Evolutionary conservation across 2,329 filamentous ascomycete species (phyloP).

Genomic region (Colletotrichum coccodes): DNA sequence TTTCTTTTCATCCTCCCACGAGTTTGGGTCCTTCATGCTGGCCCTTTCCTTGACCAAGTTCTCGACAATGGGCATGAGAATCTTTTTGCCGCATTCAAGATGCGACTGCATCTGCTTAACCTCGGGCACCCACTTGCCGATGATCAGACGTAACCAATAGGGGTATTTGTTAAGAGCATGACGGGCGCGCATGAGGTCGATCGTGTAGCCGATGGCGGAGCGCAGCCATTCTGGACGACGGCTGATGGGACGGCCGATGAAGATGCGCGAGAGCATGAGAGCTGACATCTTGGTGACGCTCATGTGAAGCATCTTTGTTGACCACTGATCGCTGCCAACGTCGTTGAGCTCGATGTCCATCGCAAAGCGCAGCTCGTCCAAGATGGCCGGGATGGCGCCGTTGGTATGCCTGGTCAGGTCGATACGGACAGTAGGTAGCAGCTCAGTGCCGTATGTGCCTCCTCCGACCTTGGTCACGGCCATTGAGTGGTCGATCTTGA

Average conservation of each 20-base stretch:
- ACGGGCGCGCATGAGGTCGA: constrained; percentile 18
- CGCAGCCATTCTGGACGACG: constrained; percentile 15
- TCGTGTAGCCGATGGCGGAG: constrained; percentile 17
- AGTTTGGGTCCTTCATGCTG: background rate
- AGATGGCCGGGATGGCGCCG: constrained; percentile 14
- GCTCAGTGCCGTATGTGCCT: constrained; percentile 12
- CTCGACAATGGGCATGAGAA: constrained; percentile 18
- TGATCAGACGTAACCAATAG: constrained; percentile 15
- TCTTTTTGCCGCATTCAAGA: constrained; percentile 13
- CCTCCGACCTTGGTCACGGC: constrained; percentile 22
- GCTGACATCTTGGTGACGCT: constrained; percentile 20
- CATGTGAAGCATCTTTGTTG: constrained; percentile 21
- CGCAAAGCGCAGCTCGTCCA: constrained; percentile 20
- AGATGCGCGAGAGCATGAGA: constrained; percentile 17
- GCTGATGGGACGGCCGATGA: constrained; percentile 21
- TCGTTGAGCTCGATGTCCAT: constrained; percentile 24
- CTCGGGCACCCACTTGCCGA: constrained; percentile 20
- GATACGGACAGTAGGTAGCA: constrained; percentile 16
- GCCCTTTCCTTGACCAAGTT: constrained; percentile 12
- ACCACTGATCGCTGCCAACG: constrained; percentile 12
- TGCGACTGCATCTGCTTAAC: constrained; percentile 22
- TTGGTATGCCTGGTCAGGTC: constrained; percentile 15
- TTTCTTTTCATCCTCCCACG: constrained; percentile 12
- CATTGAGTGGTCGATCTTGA: constrained; percentile 22
- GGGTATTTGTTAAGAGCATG: constrained; percentile 18